Evolutionary conservation across 805 yeast genomes (phyloP).

Genomic region (Candida berthetii): DNA sequence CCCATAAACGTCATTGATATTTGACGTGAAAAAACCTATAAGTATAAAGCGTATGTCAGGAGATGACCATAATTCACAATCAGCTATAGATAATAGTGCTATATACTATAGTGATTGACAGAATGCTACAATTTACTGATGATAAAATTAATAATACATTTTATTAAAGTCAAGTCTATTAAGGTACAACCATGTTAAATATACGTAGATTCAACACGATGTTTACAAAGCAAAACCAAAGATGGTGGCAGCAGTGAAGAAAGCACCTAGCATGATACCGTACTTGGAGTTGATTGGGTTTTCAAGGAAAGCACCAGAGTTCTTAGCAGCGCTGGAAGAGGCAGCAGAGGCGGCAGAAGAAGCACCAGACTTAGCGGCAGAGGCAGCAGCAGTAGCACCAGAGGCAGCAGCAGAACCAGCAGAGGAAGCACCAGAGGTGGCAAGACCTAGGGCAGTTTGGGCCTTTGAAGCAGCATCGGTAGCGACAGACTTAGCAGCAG

Average conservation of each 20-base stretch:
- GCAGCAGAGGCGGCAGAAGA: constrained; percentile 8
- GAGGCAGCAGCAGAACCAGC: constrained; percentile 5
- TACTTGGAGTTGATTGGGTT: constrained; percentile 28
- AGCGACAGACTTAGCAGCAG: constrained; percentile 5
- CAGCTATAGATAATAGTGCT: too few species aligned
- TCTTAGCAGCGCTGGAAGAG: constrained; percentile 9
- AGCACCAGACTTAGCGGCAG: constrained; percentile 6
- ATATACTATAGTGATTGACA: too few species aligned
- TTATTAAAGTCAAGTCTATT: too few species aligned
- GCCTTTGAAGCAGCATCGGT: background rate
- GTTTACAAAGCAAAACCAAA: constrained; percentile 17
- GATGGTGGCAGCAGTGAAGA: constrained; percentile 24
- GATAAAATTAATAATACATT: too few species aligned
- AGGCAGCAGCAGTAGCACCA: constrained; percentile 1
- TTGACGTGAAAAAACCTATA: too few species aligned
- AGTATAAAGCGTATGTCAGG: too few species aligned
- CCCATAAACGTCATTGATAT: too few species aligned
- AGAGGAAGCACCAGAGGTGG: constrained; percentile 6
- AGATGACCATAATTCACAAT: too few species aligned
- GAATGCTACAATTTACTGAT: too few species aligned
- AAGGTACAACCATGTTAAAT: too few species aligned
- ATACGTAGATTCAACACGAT: too few species aligned
- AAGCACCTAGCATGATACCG: constrained; percentile 24
- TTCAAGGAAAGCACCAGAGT: constrained; percentile 22
- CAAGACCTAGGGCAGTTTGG: constrained; percentile 1